Percentiles rank a stretch among this genome's conserved stretches.
Conservation (phyloP, 75 land plant species). For the Chamaecyparis obtusa region DNA sequence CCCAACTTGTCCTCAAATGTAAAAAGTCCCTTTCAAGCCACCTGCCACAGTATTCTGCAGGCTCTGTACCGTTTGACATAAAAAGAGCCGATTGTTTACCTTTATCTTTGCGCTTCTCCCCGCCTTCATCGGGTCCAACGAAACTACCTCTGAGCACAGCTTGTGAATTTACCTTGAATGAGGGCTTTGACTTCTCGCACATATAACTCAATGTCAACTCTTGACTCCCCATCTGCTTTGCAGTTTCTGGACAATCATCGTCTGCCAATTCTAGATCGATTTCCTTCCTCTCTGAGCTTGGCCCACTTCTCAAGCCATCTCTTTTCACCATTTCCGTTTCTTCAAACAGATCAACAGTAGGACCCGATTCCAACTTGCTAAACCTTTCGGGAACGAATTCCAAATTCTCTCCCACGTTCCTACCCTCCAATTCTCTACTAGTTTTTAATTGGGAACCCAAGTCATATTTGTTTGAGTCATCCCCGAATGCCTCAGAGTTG, state of each 20-base stretch:
- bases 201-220: constrained; percentile 70
- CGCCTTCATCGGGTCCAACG: constrained; percentile 7
- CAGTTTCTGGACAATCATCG: not conserved
- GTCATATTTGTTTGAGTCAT: not conserved
- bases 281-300: not conserved
- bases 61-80: constrained; percentile 11
- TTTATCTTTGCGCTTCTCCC: constrained; percentile 47
- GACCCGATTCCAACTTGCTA: not conserved
- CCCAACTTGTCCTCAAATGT: constrained; percentile 27
- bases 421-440: not conserved
- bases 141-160: constrained; percentile 11
- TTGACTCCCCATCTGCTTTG: constrained; percentile 24
- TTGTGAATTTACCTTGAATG: constrained; percentile 16
- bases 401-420: not conserved
- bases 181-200: constrained; percentile 33
- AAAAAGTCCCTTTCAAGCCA: constrained; percentile 62
- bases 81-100: constrained; percentile 22
- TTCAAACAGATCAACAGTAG: not conserved
- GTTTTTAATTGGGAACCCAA: not conserved
- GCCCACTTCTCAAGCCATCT: not conserved
- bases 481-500: not conserved
- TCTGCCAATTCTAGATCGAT: constrained; percentile 1
- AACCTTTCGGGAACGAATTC: not conserved
- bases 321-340: not conserved
- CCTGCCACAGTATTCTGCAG: constrained; percentile 7